A percentile compares a stretch with the other conserved stretches of the same genome.
Conservation (phyloP, 164 flowering plant genomes). For the Taxillus chinensis region DNA sequence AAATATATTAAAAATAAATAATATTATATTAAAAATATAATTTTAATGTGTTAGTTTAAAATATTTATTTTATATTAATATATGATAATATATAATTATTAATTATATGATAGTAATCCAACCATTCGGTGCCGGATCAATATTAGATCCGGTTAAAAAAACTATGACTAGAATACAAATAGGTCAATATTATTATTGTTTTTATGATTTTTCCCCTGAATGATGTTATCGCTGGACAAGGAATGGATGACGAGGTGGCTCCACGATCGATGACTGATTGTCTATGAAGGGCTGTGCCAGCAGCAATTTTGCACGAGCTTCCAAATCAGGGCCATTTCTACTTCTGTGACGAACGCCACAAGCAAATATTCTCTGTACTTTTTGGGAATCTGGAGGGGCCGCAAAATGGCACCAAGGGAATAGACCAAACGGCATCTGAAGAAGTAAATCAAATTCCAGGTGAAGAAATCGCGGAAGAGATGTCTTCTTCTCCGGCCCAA, state of each 20-base stretch:
- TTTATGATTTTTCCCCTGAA: background rate
- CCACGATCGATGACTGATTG: slow-evolving; percentile 63
- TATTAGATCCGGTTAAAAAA: too few species aligned
- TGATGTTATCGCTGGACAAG: slow-evolving; percentile 30
- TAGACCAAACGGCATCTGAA: too few species aligned
- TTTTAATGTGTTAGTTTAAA: too few species aligned
- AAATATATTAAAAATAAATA: too few species aligned
- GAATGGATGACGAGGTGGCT: slow-evolving; percentile 71
- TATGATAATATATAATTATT: too few species aligned
- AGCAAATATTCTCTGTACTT: slow-evolving; percentile 54
- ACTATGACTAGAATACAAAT: too few species aligned
- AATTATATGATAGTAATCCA: too few species aligned
- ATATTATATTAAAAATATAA: too few species aligned
- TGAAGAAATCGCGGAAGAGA: slow-evolving; percentile 11
- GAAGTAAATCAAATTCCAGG: slow-evolving; percentile 7
- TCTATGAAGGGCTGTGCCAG: slow-evolving; percentile 50
- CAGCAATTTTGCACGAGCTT: slow-evolving; percentile 58
- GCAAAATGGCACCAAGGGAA: slow-evolving; percentile 5
- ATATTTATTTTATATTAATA: too few species aligned
- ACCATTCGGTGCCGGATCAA: too few species aligned
- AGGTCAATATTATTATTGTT: background rate
- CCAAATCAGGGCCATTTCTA: slow-evolving; percentile 85
- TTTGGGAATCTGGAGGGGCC: slow-evolving; percentile 72
- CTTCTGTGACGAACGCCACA: slow-evolving; percentile 84
- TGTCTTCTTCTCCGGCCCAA: slow-evolving; percentile 1